Base-by-base conservation (phyloP, 495 filamentous ascomycete species). In the Pseudevernia furfuracea region DNA sequence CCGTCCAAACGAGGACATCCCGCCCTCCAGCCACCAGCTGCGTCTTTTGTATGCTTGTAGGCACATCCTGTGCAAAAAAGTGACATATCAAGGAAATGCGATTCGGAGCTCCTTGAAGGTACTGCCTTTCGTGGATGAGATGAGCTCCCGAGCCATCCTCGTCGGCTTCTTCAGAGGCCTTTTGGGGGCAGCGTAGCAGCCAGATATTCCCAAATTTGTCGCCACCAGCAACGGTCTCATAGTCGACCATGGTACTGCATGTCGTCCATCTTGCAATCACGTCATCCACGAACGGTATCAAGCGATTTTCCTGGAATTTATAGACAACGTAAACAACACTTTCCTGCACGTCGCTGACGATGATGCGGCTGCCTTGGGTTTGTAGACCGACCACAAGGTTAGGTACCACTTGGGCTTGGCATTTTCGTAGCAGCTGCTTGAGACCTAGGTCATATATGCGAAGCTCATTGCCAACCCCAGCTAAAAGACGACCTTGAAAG, bases 181-280 rank as follows among this genome's bases (percentile, higher is more conserved):
- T 93, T 65, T 86, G 82, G 0, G 95, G 91, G 69, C 89, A 93
- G 15, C 95, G 88, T 62, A 97, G 73, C 44, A 97, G 81, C 91
- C 91, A 97, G 4, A 99, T 71, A 69, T 97, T 97, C 55, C 95
- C 95, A 66, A 99, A 99, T 72, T 96, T 96, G 77, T 99, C 95
- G 49, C 95, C 95, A 41, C 92, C 94, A 15, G 91, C 94, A 23
- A 89, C 85, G 1, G 93, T 96, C 72, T 97, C 94, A 75, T 99
- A 99, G 72, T 99, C 95, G 1, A 97, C 87, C 93, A 97, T 96
- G 9, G 90, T 82, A 1, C 86, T 89, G 56, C 87, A 85, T 2
- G 89, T 92, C 1, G 90, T 96, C 88, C 89, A 97, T 30, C 95
- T 86, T 43, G 92, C 79, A 62, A 97, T 79, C 21, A 86, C 85